Conservation (phyloP, 2,329 filamentous ascomycete species). For the Fusarium clavum region DNA sequence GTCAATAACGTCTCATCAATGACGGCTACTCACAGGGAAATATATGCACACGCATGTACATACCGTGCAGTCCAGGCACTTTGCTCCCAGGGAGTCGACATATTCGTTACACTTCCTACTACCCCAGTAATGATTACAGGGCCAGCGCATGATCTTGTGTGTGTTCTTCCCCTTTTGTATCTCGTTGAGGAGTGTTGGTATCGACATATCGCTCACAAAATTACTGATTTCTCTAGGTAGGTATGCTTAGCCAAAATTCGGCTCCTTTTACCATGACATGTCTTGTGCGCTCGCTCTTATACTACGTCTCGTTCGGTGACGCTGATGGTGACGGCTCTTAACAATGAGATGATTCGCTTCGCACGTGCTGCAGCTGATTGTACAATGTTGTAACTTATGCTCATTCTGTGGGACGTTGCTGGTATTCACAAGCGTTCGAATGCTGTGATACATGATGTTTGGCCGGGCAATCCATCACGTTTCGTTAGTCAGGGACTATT, state of each 20-base stretch:
- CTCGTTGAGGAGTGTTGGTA: not conserved
- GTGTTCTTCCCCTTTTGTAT: not conserved
- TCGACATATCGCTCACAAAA: not conserved
- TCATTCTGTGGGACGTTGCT: constrained; percentile 34
- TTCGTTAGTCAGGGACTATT: constrained; percentile 1
- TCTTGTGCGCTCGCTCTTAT: constrained; percentile 36
- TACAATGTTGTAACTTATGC: constrained; percentile 25
- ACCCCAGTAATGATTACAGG: constrained; percentile 43
- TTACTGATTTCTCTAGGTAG: constrained; percentile 9
- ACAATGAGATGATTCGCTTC: constrained; percentile 33
- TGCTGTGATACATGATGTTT: constrained; percentile 36
- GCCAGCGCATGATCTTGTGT: constrained; percentile 38
- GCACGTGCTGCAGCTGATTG: constrained; percentile 31
- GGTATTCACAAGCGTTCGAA: constrained; percentile 18
- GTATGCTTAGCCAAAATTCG: constrained; percentile 17
- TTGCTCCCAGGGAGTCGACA: constrained; percentile 36
- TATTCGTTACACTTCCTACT: constrained; percentile 37
- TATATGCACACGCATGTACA: constrained; percentile 14
- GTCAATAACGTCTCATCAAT: constrained; percentile 31
- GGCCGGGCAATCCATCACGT: not conserved
- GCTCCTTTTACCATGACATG: constrained; percentile 2
- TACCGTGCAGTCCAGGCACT: constrained; percentile 41
- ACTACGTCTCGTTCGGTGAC: constrained; percentile 13
- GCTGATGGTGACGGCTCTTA: constrained; percentile 2
- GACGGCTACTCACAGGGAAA: constrained; percentile 15